These are phyloP conservation scores for Parascedosporium putredinis DNA, from an alignment of 2,329 filamentous ascomycete species.

Conservation along the genomic window DNA sequence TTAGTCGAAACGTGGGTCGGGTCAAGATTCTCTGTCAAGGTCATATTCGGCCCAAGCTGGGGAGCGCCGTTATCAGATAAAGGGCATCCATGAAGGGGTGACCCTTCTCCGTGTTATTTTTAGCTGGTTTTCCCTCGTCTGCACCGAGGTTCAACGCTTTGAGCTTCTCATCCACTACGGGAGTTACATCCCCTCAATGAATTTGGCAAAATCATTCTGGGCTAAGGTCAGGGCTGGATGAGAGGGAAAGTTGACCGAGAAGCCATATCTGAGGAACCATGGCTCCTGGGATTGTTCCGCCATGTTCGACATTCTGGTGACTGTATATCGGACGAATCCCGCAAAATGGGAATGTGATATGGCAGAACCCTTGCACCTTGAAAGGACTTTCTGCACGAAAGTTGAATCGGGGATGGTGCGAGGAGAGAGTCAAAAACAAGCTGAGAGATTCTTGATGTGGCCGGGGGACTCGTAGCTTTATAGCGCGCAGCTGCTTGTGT, in stretches of 20 bases:
- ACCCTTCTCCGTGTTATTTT: too few relatives aligned
- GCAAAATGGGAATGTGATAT: too few relatives aligned
- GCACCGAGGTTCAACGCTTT: too few relatives aligned
- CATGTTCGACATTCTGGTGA: background rate
- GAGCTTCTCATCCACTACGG: background rate
- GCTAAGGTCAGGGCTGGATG: slow-evolving; percentile 24
- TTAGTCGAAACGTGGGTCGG: slow-evolving; percentile 35
- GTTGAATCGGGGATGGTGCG: too few relatives aligned
- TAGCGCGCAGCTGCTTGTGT: too few relatives aligned
- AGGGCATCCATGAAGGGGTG: slow-evolving; percentile 2
- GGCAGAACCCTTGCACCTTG: too few relatives aligned
- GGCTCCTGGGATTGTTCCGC: slow-evolving; percentile 9
- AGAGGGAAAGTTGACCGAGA: slow-evolving; percentile 27
- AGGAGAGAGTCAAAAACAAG: too few relatives aligned
- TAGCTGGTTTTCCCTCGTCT: too few relatives aligned
- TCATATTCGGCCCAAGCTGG: slow-evolving; percentile 25
- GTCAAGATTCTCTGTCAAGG: slow-evolving; percentile 42
- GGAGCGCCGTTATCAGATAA: background rate
- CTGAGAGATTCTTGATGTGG: too few relatives aligned
- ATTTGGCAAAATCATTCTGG: slow-evolving; percentile 22
- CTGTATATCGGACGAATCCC: background rate
- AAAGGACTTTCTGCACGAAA: too few relatives aligned
- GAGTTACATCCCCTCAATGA: slow-evolving; percentile 16
- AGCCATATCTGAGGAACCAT: slow-evolving; percentile 29
- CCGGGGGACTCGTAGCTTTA: too few relatives aligned